phyloP scores from a whole-genome alignment of 139 green algal genomes.

The Microglena sp. region DNA sequence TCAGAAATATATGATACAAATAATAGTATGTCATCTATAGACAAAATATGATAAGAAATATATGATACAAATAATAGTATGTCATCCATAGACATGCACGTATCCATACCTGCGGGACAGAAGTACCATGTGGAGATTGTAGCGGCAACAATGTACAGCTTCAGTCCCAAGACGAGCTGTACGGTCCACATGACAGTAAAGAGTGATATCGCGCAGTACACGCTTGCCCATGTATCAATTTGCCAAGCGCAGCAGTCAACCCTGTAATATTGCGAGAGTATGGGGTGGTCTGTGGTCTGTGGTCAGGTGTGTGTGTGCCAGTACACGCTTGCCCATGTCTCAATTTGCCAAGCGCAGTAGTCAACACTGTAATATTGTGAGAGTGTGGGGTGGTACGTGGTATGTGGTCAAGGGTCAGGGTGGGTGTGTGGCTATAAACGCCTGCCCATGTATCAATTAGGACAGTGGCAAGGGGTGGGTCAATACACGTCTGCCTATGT shows the following conservation, averaged over 20 bases:
- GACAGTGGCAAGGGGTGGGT: no score
- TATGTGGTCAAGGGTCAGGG: no score
- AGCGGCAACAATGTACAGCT: conserved; percentile 18
- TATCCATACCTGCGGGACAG: not conserved
- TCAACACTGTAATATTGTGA: not conserved
- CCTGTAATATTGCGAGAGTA: not conserved
- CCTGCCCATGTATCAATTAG: not conserved
- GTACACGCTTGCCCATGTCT: not conserved
- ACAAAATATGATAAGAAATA: no score
- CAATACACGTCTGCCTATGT: not conserved
- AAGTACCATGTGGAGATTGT: conserved; percentile 26
- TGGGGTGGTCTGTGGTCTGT: not conserved
- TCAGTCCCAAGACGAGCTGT: conserved; percentile 15
- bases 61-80: no score
- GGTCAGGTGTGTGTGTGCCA: no score
- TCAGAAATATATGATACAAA: no score
- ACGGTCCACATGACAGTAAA: conserved; percentile 7
- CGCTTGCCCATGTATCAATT: not conserved
- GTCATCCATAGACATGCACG: no score
- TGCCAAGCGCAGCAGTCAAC: not conserved
- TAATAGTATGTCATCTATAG: no score
- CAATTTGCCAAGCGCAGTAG: not conserved
- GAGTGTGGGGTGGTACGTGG: not conserved
- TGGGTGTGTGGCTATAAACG: no score
- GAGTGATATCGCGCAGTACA: not conserved